These are phyloP conservation scores for Pontederia crassipes DNA, from an alignment of 176 grass and related monocot species.

Conservation along the genomic window DNA sequence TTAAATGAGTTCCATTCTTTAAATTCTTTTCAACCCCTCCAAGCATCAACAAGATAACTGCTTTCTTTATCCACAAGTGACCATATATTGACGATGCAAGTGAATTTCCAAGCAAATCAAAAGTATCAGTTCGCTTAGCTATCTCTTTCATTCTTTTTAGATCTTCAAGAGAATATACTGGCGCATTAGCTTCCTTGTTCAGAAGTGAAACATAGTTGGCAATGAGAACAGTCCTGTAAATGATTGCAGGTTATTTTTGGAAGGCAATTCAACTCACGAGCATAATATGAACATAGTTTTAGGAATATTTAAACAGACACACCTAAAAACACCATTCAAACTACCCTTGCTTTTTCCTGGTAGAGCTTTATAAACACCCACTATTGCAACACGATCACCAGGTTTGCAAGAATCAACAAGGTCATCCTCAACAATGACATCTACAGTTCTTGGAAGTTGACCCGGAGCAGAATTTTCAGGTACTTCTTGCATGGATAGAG, in stretches of 20 bases:
- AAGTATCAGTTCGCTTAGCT: slow-evolving; percentile 68
- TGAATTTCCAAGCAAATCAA: slow-evolving; percentile 82
- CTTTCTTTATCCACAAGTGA: slow-evolving; percentile 92
- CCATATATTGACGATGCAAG: slow-evolving; percentile 97
- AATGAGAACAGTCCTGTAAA: slow-evolving; percentile 80
- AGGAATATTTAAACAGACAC: slow-evolving; percentile 8
- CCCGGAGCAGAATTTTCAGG: slow-evolving; percentile 96
- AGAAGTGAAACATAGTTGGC: slow-evolving; percentile 83
- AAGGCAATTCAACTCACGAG: not conserved
- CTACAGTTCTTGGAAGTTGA: slow-evolving; percentile 87
- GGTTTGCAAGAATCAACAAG: slow-evolving; percentile 98
- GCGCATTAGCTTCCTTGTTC: slow-evolving; percentile 97
- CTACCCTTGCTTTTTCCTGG: slow-evolving; percentile 98
- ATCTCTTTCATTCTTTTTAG: slow-evolving; percentile 86
- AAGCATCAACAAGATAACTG: slow-evolving; percentile 90
- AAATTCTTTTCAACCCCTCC: slow-evolving; percentile 95
- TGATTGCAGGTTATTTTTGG: slow-evolving; percentile 2
- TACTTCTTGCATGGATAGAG: slow-evolving; percentile 93
- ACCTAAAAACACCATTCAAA: slow-evolving; percentile 98
- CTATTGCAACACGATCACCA: slow-evolving; percentile 92
- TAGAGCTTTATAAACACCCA: slow-evolving; percentile 88
- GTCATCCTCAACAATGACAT: slow-evolving; percentile 94
- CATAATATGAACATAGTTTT: not conserved
- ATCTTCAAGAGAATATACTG: slow-evolving; percentile 71
- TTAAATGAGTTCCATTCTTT: slow-evolving; percentile 98